phyloP scores from a whole-genome alignment of 2,329 filamentous ascomycete species.

The Drechslerella stenobrocha region DNA sequence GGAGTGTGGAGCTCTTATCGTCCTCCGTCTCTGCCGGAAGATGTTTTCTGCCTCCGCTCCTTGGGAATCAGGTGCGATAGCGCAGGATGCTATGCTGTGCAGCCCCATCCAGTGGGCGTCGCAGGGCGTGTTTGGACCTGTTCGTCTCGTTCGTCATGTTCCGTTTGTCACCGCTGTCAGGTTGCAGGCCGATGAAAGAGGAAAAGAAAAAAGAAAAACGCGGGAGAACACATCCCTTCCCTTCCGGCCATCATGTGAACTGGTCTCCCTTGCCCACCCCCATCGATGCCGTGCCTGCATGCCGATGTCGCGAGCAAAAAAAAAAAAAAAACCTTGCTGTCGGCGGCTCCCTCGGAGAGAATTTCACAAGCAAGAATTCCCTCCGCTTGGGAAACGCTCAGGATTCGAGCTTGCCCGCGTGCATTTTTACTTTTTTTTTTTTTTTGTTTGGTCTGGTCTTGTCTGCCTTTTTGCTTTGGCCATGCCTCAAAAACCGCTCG shows the following conservation, averaged over 20 bases:
- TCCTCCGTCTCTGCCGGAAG: no score
- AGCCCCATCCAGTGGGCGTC: not conserved
- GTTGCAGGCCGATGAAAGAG: conserved; percentile 28
- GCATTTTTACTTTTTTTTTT: not conserved
- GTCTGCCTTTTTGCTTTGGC: not conserved
- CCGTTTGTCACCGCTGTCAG: conserved; percentile 48
- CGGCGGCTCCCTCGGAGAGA: no score
- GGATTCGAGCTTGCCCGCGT: not conserved
- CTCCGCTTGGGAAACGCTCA: not conserved
- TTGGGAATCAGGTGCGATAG: conserved; percentile 1
- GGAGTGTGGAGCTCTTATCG: not conserved
- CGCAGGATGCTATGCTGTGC: not conserved
- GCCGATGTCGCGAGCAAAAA: no score
- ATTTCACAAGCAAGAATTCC: not conserved
- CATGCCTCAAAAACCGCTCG: not conserved
- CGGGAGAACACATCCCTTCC: conserved; percentile 8
- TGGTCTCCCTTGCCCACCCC: no score
- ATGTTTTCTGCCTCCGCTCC: not conserved
- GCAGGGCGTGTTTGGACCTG: conserved; percentile 36
- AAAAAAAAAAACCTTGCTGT: no score
- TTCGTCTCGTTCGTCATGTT: conserved; percentile 12
- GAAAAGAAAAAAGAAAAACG: conserved; percentile 19
- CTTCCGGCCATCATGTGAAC: not conserved
- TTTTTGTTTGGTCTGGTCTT: no score
- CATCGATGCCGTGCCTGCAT: no score